Evolutionary conservation across 2,329 filamentous ascomycete species (phyloP), one percentile per base, ranked within the genome.

Genomic region (Myriosclerotinia scirpicola): DNA sequence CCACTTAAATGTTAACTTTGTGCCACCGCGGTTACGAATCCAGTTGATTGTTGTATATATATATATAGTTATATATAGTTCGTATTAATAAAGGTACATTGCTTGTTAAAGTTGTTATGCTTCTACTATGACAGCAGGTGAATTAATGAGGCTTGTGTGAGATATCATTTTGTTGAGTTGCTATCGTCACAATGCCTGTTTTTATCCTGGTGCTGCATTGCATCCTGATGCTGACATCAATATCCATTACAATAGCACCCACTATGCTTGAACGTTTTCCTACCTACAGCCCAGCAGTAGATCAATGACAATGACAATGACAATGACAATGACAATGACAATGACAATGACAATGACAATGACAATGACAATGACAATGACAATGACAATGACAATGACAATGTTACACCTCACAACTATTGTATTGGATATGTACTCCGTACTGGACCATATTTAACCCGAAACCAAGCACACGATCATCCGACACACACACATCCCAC

Each of bases 171-270:
- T 22, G 30, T 48, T 48, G 42, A 48, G 56, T 60, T 60, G 5
- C 20, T 26, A 60, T 60, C 3, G n/a, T 50, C 44, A 48, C 20
- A 17, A 5, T 54, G 6, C 38, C 30, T 54, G 8, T 30, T n/a
- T 36, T 54, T 36, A 36, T 60, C 20, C 56, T 60, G 44, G 56
- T 22, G 7, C 15, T 48, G n/a, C 56, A 59, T 36, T 59, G 42
- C 56, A 59, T 58, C 17, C 26, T 46, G 52, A 54, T 36, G 30
- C 52, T 48, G 56, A 59, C 44, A 59, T 36, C 26, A 42, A 48
- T n/a, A 30, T n/a, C n/a, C n/a, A n/a, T 46, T 34, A 30, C 22
- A 58, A 17, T 53, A 34, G 5, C 44, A 46, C 12, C 36, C 40
- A 36, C 42, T 48, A 30, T 46, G 17, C 30, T 38, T 48, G 1